phyloP scores from a whole-genome alignment of 805 yeast genomes.

The Cyberlindnera lachancei region DNA sequence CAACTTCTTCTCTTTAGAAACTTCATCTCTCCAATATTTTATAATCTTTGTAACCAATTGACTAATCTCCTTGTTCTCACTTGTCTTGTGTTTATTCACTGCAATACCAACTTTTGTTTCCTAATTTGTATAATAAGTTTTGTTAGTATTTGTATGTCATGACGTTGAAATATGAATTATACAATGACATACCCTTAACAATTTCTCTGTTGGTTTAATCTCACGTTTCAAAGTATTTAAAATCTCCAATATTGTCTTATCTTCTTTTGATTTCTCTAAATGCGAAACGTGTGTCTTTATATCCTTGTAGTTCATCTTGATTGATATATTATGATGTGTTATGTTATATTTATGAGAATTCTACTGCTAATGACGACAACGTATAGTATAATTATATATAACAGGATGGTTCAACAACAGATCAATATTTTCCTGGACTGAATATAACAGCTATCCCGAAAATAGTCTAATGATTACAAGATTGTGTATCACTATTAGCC shows the following conservation, averaged over 20 bases:
- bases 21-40: constrained; percentile 84
- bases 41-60: constrained; percentile 75
- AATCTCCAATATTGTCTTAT: constrained; percentile 59
- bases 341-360: too few species aligned
- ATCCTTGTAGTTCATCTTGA: constrained; percentile 60
- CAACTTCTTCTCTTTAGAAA: constrained; percentile 50
- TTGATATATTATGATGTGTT: too few species aligned
- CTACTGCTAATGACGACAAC: too few species aligned
- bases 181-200: constrained; percentile 49
- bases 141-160: too few species aligned
- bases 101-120: constrained; percentile 97
- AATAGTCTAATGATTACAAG: too few species aligned
- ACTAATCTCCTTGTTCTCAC: constrained; percentile 57
- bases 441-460: too few species aligned
- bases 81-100: constrained; percentile 78
- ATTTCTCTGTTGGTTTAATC: constrained; percentile 75
- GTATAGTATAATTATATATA: too few species aligned
- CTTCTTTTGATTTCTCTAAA: constrained; percentile 65
- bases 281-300: constrained; percentile 60
- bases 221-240: constrained; percentile 59
- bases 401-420: too few species aligned
- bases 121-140: too few species aligned
- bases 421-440: too few species aligned
- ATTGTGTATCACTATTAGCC: too few species aligned
- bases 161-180: too few species aligned